Evolutionary conservation across 1,284 basidiomycete species (phyloP).

Genomic region (Moesziomyces aphidis): DNA sequence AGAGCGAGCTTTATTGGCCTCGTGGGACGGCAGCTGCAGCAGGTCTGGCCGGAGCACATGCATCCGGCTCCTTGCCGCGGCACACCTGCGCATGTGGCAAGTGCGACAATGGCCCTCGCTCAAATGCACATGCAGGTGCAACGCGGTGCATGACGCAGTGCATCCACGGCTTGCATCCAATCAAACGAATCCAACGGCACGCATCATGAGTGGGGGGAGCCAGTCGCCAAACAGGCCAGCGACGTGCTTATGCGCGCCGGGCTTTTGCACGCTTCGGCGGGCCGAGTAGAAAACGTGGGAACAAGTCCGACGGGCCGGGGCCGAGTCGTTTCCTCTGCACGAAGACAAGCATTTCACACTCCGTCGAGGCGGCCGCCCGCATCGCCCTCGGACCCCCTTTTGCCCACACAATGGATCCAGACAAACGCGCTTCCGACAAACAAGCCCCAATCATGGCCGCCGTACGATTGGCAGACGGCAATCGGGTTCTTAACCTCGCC

Average conservation of each 20-base stretch:
- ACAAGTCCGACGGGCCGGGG: neutral
- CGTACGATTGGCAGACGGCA: too few relatives aligned
- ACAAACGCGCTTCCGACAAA: neutral
- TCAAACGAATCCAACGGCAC: neutral
- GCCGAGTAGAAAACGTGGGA: neutral
- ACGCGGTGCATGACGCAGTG: neutral
- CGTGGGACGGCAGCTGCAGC: neutral
- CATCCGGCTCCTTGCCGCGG: neutral
- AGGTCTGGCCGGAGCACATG: neutral
- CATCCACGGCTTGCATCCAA: neutral
- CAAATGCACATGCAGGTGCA: neutral
- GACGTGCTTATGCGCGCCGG: neutral
- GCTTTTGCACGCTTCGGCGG: neutral
- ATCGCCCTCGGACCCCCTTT: neutral
- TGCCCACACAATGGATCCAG: neutral
- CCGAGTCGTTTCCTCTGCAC: neutral
- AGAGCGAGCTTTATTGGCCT: neutral
- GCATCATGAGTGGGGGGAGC: neutral
- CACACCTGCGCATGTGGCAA: neutral
- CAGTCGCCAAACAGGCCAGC: too few relatives aligned
- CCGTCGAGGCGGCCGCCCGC: neutral
- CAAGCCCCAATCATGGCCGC: neutral
- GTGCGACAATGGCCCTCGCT: too few relatives aligned
- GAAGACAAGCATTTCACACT: neutral
- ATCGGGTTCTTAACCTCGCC: neutral